Evolutionary conservation across 192 early-diverging fungal species (phyloP).

Genomic region (Coemansia sp.): DNA sequence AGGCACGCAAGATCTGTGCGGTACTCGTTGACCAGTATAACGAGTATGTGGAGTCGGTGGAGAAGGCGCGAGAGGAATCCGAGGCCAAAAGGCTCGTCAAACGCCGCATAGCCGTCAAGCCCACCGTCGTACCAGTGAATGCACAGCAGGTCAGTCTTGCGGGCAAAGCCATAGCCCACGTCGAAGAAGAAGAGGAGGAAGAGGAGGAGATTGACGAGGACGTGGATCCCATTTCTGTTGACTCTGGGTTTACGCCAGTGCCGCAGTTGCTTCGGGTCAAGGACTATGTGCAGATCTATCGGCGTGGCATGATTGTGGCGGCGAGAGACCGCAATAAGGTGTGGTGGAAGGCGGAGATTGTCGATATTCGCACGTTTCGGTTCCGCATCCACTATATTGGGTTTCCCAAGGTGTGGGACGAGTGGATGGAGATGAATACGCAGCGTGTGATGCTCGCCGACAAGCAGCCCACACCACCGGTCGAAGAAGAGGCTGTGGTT

Average conservation of each 20-base stretch:
- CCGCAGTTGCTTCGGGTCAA: constrained; percentile 57
- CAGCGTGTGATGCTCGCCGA: constrained; percentile 58
- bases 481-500: background rate
- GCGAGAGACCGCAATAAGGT: constrained; percentile 65
- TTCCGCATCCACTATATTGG: constrained; percentile 66
- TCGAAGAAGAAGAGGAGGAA: constrained; percentile 9
- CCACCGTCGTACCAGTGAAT: constrained; percentile 17
- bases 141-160: constrained; percentile 15
- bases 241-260: constrained; percentile 29
- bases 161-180: constrained; percentile 8
- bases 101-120: background rate
- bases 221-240: constrained; percentile 50
- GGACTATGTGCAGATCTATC: constrained; percentile 49
- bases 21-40: constrained; percentile 52
- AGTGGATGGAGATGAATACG: constrained; percentile 75
- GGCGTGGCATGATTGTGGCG: constrained; percentile 53
- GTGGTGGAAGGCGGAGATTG: constrained; percentile 63
- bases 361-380: constrained; percentile 63
- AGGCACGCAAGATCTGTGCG: constrained; percentile 41
- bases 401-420: constrained; percentile 59
- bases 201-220: constrained; percentile 20
- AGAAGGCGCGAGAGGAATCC: constrained; percentile 16
- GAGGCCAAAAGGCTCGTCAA: constrained; percentile 13
- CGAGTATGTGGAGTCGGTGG: constrained; percentile 34
- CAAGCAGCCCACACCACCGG: background rate